These are phyloP conservation scores for Pyricularia grisea DNA, from an alignment of 2,329 filamentous ascomycete species.

Conservation along the genomic window DNA sequence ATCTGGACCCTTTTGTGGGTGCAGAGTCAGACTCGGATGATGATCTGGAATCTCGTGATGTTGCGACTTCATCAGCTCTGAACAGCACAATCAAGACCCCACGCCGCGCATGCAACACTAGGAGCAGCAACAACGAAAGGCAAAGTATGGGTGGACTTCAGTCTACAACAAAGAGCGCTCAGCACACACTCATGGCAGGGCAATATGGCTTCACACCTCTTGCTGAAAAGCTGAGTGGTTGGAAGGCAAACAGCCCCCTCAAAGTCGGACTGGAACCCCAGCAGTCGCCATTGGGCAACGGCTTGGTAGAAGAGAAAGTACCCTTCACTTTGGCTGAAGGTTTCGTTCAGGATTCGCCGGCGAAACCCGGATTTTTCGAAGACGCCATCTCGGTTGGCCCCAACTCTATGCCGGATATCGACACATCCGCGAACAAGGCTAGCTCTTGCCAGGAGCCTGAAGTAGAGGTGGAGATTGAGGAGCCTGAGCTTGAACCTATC, in stretches of 20 bases:
- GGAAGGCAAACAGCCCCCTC: constrained; percentile 50
- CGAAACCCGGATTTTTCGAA: constrained; percentile 47
- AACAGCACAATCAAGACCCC: constrained; percentile 31
- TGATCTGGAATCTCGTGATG: constrained; percentile 28
- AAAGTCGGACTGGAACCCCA: constrained; percentile 25
- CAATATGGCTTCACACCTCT: constrained; percentile 53
- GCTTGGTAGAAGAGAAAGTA: not conserved
- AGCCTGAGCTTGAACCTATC: constrained; percentile 33
- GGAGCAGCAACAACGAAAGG: constrained; percentile 9
- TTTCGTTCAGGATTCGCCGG: constrained; percentile 24
- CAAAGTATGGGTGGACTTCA: constrained; percentile 12
- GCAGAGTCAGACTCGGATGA: constrained; percentile 49
- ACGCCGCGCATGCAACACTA: constrained; percentile 18
- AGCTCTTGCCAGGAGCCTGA: not conserved
- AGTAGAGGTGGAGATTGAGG: constrained; percentile 15
- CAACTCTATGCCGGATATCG: constrained; percentile 11
- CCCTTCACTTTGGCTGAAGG: constrained; percentile 6
- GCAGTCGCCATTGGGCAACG: constrained; percentile 6
- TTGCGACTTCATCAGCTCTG: constrained; percentile 16
- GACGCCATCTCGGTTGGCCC: constrained; percentile 42
- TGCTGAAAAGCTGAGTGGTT: constrained; percentile 49
- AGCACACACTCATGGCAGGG: not conserved
- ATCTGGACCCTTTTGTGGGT: constrained; percentile 34
- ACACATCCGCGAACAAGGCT: constrained; percentile 12
- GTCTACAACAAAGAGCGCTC: constrained; percentile 15